Evolutionary conservation across 257 asterid species (phyloP).

Genomic region (Gardenia jasminoides): DNA sequence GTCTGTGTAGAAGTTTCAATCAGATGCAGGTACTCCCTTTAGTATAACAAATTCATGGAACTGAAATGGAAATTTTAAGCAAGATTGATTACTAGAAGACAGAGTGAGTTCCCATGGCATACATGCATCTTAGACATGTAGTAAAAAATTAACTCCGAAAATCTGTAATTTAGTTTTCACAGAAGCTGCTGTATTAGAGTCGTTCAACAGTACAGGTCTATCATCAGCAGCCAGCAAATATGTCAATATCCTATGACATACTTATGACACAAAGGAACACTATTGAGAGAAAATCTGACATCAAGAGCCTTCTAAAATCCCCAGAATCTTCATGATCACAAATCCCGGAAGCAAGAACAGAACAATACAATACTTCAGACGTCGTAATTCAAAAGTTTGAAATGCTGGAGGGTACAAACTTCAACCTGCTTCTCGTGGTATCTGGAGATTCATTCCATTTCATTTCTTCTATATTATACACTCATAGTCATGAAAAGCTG

Average conservation of each 20-base stretch:
- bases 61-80: background rate
- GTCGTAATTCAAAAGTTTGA: background rate
- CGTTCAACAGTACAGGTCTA: too few species aligned
- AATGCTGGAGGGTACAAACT: background rate
- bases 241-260: background rate
- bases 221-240: background rate
- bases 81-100: background rate
- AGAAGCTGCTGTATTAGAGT: background rate
- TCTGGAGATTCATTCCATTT: background rate
- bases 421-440: background rate
- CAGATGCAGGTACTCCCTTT: background rate
- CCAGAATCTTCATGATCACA: background rate
- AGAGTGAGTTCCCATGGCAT: background rate
- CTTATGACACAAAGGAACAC: background rate
- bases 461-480: background rate
- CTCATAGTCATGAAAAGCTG: background rate
- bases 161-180: background rate
- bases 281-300: background rate
- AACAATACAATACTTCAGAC: too few species aligned
- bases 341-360: too few species aligned
- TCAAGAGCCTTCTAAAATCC: background rate
- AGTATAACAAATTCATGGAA: conserved; percentile 1
- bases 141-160: background rate
- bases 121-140: background rate
- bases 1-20: conserved; percentile 35